Evolutionary conservation across 441 rosid genomes (phyloP), one percentile per base, ranked within the genome.

Genomic region (Eutrema salsugineum): DNA sequence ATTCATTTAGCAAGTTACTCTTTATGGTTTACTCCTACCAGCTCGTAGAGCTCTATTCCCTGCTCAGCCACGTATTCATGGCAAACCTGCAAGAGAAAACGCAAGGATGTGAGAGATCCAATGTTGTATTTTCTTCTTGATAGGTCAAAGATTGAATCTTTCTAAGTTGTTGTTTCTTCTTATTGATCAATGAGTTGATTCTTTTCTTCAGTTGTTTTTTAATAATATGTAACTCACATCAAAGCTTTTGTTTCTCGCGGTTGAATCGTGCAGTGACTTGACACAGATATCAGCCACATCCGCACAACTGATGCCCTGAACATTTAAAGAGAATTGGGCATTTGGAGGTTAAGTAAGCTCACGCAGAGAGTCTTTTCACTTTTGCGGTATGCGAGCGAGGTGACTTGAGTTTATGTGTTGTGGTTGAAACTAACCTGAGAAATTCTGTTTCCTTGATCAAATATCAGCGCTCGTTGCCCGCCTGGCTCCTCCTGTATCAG

Each of bases 261-360:
- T 89, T 47, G 98, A 82, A 79, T 94, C 97, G 39, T 94, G 99
- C 81, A 94, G 79, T 54, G 99, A 88, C 85, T 94, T 94, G 74
- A 94, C 96, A 53, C 96, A 92, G 66, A 94, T 94, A 79, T 90
- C 96, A 39, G 98, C 99, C 68, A 94, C 99, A 75, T 92, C 99
- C 9, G 91, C 97, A 70, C 96, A 94, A 78, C 99, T 88, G 11
- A 94, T 92, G 11, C 97, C 98, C 97, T 89, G 74, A 35, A 78
- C 36, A 70, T 54, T 61, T 35, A 51, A 61, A 42, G 20, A 55
- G 30, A 57, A 22, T 46, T 6, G 35, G 12, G 39, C 8, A 66
- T 42, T 32, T 59, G 8, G 8, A 28, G 5, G 62, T 32, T 33
- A 11, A 20, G 49, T 39, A 11, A 56, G 69, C 11, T 58, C 49